Evolutionary conservation across 129 eudicot genomes (phyloP).

Genomic region (sunflower (Helianthus annuus)): DNA sequence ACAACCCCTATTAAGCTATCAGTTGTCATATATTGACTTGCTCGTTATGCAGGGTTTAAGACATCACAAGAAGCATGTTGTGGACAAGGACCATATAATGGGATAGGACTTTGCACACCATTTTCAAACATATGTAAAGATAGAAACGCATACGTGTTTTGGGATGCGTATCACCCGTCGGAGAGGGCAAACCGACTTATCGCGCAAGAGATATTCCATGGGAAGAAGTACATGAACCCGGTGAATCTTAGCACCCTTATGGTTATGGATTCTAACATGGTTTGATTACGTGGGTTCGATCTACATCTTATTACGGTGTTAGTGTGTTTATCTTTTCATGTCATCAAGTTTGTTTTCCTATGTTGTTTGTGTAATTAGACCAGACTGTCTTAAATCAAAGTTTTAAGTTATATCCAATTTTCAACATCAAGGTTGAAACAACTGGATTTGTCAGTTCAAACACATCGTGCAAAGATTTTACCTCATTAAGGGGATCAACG

Average conservation of each 20-base stretch:
- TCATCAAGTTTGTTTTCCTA: neutral
- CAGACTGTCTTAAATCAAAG: neutral
- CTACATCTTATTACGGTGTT: constrained; percentile 3
- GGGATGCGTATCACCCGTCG: constrained; percentile 74
- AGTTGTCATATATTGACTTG: neutral
- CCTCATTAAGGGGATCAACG: too few species aligned
- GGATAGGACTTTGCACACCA: constrained; percentile 66
- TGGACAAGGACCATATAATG: constrained; percentile 78
- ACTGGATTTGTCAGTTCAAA: too few species aligned
- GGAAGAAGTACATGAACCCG: constrained; percentile 52
- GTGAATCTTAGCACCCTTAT: constrained; percentile 54
- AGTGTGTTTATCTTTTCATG: neutral
- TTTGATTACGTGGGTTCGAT: neutral
- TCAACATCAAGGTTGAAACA: too few species aligned
- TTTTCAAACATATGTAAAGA: constrained; percentile 58
- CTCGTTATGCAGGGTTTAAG: constrained; percentile 47
- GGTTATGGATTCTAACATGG: constrained; percentile 43
- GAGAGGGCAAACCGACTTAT: constrained; percentile 64
- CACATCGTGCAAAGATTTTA: too few species aligned
- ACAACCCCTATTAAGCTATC: neutral
- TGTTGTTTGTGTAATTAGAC: constrained; percentile 8
- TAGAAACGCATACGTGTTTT: constrained; percentile 55
- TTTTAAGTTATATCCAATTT: neutral
- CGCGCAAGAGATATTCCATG: constrained; percentile 47
- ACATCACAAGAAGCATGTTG: constrained; percentile 71